phyloP scores from a whole-genome alignment of 2,329 filamentous ascomycete genomes.

The Calonectria henricotiae region DNA sequence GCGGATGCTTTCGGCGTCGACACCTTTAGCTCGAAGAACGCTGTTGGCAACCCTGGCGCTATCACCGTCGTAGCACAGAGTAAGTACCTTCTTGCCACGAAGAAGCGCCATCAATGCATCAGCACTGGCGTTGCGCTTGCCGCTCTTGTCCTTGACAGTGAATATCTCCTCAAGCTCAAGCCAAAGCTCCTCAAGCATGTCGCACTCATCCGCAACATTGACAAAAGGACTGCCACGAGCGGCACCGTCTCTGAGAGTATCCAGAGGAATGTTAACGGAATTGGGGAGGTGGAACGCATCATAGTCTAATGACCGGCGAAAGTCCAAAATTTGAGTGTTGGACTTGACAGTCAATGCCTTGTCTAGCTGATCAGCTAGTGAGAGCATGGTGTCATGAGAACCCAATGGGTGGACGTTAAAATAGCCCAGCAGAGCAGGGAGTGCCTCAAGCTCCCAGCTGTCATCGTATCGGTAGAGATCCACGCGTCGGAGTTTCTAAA shows the following conservation, averaged over 20 bases:
- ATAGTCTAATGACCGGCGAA: conserved; percentile 63
- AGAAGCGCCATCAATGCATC: conserved; percentile 54
- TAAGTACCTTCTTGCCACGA: conserved; percentile 60
- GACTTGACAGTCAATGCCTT: conserved; percentile 50
- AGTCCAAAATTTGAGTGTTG: conserved; percentile 62
- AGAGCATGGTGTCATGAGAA: conserved; percentile 49
- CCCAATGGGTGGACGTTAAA: conserved; percentile 50
- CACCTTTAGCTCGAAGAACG: conserved; percentile 67
- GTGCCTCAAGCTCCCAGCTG: conserved; percentile 67
- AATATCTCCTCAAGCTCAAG: conserved; percentile 65
- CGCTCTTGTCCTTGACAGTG: conserved; percentile 52
- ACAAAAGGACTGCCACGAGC: conserved; percentile 53
- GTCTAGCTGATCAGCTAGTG: conserved; percentile 49
- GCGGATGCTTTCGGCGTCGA: conserved; percentile 64
- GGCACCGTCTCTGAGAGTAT: conserved; percentile 55
- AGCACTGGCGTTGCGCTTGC: conserved; percentile 51
- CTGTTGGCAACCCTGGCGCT: conserved; percentile 70
- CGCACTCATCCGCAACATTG: conserved; percentile 65
- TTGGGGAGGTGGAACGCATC: conserved; percentile 63
- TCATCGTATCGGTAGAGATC: conserved; percentile 72
- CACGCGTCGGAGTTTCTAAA: conserved; percentile 65
- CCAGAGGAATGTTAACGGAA: conserved; percentile 65
- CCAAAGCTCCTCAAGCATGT: conserved; percentile 66
- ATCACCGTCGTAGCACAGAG: conserved; percentile 71
- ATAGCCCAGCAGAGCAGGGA: conserved; percentile 60